phyloP scores from a whole-genome alignment of 345 rosid genomes.

The Lagerstroemia speciosa region DNA sequence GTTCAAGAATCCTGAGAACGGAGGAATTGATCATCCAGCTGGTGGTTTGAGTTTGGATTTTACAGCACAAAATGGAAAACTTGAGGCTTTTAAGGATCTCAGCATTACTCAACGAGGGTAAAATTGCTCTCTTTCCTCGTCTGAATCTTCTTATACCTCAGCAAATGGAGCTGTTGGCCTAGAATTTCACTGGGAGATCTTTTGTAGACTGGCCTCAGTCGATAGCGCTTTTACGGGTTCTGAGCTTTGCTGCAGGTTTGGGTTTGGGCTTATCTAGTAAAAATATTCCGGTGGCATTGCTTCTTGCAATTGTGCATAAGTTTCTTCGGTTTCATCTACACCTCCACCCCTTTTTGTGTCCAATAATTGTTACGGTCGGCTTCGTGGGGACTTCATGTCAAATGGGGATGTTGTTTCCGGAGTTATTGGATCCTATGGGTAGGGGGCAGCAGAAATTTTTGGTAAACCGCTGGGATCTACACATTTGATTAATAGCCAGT shows the following conservation, averaged over 20 bases:
- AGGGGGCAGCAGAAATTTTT: neutral
- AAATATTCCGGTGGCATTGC: conserved; percentile 24
- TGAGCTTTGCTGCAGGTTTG: conserved; percentile 1
- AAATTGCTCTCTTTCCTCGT: conserved; percentile 1
- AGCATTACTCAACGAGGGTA: conserved; percentile 18
- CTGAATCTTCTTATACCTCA: neutral
- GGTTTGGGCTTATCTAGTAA: conserved; percentile 1
- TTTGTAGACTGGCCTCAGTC: neutral
- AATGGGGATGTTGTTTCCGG: neutral
- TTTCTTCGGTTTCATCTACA: conserved; percentile 10
- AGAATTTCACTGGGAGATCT: neutral
- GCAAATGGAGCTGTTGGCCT: neutral
- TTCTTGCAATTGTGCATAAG: conserved; percentile 47
- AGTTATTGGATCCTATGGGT: neutral
- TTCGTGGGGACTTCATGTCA: neutral
- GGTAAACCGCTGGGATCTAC: neutral
- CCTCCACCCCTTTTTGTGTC: neutral
- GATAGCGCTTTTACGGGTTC: conserved; percentile 2
- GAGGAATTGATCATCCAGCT: conserved; percentile 31
- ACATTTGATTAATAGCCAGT: neutral
- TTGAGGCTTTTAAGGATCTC: conserved; percentile 56
- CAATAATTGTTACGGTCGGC: neutral
- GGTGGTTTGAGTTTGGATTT: conserved; percentile 30
- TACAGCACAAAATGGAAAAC: conserved; percentile 56
- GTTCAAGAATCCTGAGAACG: conserved; percentile 40